Evolutionary conservation across 2,329 filamentous ascomycete genomes (phyloP).

Genomic region (Ilyonectria sp.): DNA sequence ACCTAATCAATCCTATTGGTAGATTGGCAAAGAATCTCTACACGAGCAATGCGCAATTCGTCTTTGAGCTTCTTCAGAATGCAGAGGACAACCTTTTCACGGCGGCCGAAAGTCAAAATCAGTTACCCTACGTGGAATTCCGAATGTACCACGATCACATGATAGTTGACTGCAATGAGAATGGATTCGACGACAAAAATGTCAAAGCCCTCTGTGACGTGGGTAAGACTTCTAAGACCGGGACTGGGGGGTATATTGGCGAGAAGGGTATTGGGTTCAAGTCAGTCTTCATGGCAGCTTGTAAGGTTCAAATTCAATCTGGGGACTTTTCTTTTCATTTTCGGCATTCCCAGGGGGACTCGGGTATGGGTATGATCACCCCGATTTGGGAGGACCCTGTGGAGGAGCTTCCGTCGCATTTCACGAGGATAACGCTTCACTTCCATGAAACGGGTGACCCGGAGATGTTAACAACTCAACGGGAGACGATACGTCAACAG

Average conservation of each 20-base stretch:
- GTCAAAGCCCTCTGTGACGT: too few species aligned
- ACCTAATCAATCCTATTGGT: too few species aligned
- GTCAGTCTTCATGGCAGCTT: conserved; percentile 12
- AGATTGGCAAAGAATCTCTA: conserved; percentile 16
- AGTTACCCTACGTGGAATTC: conserved; percentile 9
- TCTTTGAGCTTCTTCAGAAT: conserved; percentile 30
- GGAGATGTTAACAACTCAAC: too few species aligned
- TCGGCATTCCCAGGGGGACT: too few species aligned
- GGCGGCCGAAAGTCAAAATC: not conserved
- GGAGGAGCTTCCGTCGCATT: not conserved
- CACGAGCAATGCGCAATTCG: conserved; percentile 5
- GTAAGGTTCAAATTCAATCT: conserved; percentile 8
- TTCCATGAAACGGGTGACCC: too few species aligned
- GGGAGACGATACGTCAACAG: too few species aligned
- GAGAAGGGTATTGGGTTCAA: conserved; percentile 26
- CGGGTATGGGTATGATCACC: too few species aligned
- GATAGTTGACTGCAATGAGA: conserved; percentile 27
- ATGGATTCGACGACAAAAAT: conserved; percentile 8
- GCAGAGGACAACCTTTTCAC: conserved; percentile 18
- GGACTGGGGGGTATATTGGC: conserved; percentile 13
- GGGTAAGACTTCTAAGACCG: conserved; percentile 5
- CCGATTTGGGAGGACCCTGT: too few species aligned
- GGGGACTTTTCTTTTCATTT: too few species aligned
- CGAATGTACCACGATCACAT: not conserved
- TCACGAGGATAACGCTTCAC: conserved; percentile 7